These are phyloP conservation scores for Dendrocalamus latiflorus DNA, from an alignment of 202 grass and related monocot species.

Conservation along the genomic window DNA sequence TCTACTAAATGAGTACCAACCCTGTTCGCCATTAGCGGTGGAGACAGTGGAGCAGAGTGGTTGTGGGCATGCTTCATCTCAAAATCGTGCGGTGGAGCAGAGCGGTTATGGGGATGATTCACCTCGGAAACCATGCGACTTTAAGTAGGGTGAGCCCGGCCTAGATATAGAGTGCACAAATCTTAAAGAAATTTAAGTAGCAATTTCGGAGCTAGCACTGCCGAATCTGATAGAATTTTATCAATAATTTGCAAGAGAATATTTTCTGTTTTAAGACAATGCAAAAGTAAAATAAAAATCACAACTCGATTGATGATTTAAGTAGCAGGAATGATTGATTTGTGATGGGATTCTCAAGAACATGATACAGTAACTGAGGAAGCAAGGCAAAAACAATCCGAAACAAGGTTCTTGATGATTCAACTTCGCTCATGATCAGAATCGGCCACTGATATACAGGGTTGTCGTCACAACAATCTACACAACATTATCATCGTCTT, in stretches of 20 bases:
- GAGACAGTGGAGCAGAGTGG: neutral
- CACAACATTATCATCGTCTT: neutral
- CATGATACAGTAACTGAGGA: neutral
- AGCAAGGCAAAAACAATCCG: neutral
- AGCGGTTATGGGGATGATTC: accelerated
- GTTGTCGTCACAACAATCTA: constrained; percentile 10
- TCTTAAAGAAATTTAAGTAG: neutral
- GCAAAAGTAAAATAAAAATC: neutral
- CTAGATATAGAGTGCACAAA: neutral
- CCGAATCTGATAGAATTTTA: neutral
- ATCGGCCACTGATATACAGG: neutral
- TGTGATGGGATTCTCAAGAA: neutral
- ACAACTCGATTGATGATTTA: neutral
- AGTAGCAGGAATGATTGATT: neutral
- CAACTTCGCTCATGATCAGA: constrained; percentile 11
- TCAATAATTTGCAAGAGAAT: neutral
- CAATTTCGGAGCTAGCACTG: neutral
- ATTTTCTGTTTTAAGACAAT: neutral
- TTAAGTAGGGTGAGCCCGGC: neutral
- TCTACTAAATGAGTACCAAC: no score
- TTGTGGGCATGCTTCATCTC: neutral
- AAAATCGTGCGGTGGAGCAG: neutral
- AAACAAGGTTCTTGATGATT: neutral
- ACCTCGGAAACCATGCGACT: neutral
- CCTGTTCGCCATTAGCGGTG: neutral